A percentile compares a stretch with the other conserved stretches of the same genome.
These are phyloP conservation scores for Daucus carota DNA, from an alignment of 129 eudicot species.

Conservation along the genomic window DNA sequence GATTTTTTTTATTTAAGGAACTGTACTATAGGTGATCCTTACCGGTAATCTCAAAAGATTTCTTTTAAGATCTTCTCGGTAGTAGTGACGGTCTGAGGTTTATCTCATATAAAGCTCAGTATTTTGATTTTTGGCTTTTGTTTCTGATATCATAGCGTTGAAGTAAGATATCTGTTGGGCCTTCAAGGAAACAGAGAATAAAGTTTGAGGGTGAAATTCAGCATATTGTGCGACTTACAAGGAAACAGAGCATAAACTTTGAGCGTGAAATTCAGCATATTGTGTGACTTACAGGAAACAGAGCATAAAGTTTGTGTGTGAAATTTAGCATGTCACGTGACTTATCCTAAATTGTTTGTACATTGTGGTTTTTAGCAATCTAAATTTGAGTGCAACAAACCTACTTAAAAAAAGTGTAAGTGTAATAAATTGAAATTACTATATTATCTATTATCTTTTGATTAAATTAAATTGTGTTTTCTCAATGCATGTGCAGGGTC, in stretches of 20 bases:
- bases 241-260: neutral
- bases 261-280: too few species aligned
- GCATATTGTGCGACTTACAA: neutral
- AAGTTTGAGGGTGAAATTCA: neutral
- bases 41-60: neutral
- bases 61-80: neutral
- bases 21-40: neutral
- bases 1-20: neutral
- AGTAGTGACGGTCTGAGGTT: neutral
- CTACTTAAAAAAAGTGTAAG: neutral
- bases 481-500: constrained; percentile 54
- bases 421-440: neutral
- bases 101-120: neutral
- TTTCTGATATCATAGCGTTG: neutral
- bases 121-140: neutral
- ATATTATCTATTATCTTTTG: neutral
- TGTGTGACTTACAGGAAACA: too few species aligned
- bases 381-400: neutral
- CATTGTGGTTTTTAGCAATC: neutral
- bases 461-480: constrained; percentile 11
- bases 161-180: neutral
- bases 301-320: too few species aligned
- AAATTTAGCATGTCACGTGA: too few species aligned
- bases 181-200: neutral
- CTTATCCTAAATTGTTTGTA: neutral